Conservation (phyloP, 169 alveolate genomes). For the Plasmodium sp. region DNA sequence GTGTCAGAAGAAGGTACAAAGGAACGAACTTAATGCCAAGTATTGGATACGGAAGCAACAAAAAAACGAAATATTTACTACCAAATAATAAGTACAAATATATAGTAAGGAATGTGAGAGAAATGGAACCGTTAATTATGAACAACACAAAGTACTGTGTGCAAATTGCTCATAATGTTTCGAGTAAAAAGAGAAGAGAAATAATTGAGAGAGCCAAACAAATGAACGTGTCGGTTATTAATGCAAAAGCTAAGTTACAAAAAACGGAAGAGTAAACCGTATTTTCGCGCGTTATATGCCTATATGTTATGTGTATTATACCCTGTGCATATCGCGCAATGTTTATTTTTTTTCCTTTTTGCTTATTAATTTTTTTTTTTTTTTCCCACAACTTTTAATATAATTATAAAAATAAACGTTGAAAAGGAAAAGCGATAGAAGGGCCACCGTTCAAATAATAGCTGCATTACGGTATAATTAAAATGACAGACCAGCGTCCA, state of each 20-base stretch:
- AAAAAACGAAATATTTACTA: constrained; percentile 93
- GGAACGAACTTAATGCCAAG: constrained; percentile 96
- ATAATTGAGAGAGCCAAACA: constrained; percentile 96
- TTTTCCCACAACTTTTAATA: background rate
- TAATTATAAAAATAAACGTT: background rate
- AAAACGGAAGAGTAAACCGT: constrained; percentile 80
- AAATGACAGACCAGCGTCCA: background rate
- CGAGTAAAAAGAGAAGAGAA: constrained; percentile 93
- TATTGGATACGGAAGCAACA: constrained; percentile 97
- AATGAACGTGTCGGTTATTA: constrained; percentile 93
- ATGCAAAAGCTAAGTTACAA: constrained; percentile 89
- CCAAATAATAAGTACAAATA: constrained; percentile 95
- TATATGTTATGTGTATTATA: background rate
- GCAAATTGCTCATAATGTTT: constrained; percentile 94
- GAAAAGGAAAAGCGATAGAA: constrained; percentile 12
- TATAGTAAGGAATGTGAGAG: constrained; percentile 91
- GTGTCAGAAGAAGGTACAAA: constrained; percentile 96
- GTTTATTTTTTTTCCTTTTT: background rate
- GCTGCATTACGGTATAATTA: background rate
- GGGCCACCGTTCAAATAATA: background rate
- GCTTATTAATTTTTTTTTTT: constrained; percentile 31
- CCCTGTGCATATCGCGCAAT: background rate
- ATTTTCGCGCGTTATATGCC: background rate
- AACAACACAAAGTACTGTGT: constrained; percentile 95
- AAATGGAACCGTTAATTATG: constrained; percentile 96